A percentile compares a stretch with the other conserved stretches of the same genome.
Conservation (phyloP, 2,329 filamentous ascomycete genomes). For the Orbilia javanica region DNA sequence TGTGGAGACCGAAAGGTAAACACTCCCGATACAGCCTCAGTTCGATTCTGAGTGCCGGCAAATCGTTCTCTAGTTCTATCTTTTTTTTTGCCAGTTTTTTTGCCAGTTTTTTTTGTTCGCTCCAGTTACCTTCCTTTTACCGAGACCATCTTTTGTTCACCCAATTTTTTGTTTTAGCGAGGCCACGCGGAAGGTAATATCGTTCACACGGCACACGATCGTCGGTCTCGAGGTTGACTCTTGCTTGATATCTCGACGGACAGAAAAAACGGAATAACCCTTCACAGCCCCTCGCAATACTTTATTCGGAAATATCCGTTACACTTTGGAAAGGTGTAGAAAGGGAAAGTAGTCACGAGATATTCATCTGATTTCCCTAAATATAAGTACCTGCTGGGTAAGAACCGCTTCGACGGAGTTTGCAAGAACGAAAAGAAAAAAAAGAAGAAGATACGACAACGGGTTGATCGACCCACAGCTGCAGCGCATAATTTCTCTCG, state of each 20-base stretch:
- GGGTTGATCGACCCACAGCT: background rate
- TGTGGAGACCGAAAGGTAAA: conserved; percentile 46
- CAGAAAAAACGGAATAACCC: background rate
- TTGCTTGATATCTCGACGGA: background rate
- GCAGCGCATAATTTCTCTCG: background rate
- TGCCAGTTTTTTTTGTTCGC: conserved; percentile 1
- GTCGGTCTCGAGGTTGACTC: background rate
- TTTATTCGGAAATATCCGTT: conserved; percentile 5
- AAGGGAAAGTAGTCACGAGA: background rate
- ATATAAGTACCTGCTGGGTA: background rate
- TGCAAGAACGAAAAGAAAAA: background rate
- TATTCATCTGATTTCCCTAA: background rate
- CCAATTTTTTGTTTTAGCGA: background rate
- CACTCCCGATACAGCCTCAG: conserved; percentile 47
- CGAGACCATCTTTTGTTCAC: too few relatives aligned
- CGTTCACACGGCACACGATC: background rate
- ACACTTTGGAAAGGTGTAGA: background rate
- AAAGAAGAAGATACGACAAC: background rate
- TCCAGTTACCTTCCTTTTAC: background rate
- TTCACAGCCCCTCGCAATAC: background rate
- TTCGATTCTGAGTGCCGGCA: conserved; percentile 57
- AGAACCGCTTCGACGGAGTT: background rate
- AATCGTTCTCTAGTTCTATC: background rate
- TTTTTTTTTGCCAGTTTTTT: conserved; percentile 13
- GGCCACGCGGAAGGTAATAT: too few relatives aligned